These are phyloP conservation scores for Striga hermonthica DNA, from an alignment of 305 asterid genomes.

Conservation along the genomic window DNA sequence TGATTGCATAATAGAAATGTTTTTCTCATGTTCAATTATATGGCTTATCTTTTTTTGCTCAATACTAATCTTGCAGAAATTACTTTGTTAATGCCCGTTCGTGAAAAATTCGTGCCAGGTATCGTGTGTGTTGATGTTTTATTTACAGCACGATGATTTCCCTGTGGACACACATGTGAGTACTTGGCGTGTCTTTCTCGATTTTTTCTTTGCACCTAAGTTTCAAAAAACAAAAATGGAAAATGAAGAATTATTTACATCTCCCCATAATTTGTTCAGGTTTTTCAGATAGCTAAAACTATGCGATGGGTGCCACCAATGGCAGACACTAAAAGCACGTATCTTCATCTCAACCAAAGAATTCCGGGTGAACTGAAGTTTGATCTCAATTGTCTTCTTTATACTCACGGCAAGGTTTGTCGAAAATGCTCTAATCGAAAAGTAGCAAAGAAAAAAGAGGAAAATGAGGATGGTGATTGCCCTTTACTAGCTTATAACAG, in stretches of 20 bases:
- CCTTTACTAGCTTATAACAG: constrained; percentile 51
- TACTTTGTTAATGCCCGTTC: constrained; percentile 22
- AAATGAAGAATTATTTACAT: background rate
- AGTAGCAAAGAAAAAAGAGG: constrained; percentile 35
- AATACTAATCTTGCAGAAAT: constrained; percentile 5
- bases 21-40: background rate
- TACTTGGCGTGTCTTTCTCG: background rate
- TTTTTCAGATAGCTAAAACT: constrained; percentile 74
- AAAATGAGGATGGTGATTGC: constrained; percentile 39
- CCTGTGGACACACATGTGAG: constrained; percentile 94
- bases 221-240: background rate
- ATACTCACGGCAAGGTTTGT: constrained; percentile 82
- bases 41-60: constrained; percentile 13
- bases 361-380: constrained; percentile 72
- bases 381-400: constrained; percentile 81
- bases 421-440: constrained; percentile 56
- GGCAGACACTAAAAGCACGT: constrained; percentile 64
- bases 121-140: constrained; percentile 82
- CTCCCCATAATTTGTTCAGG: constrained; percentile 37
- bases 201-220: background rate
- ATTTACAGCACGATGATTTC: constrained; percentile 77
- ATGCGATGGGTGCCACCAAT: constrained; percentile 67
- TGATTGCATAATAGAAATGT: background rate
- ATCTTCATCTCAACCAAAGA: constrained; percentile 68
- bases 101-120: constrained; percentile 53